These are phyloP conservation scores for Plasmodium inui DNA, from an alignment of 169 alveolate genomes.

Conservation along the genomic window DNA sequence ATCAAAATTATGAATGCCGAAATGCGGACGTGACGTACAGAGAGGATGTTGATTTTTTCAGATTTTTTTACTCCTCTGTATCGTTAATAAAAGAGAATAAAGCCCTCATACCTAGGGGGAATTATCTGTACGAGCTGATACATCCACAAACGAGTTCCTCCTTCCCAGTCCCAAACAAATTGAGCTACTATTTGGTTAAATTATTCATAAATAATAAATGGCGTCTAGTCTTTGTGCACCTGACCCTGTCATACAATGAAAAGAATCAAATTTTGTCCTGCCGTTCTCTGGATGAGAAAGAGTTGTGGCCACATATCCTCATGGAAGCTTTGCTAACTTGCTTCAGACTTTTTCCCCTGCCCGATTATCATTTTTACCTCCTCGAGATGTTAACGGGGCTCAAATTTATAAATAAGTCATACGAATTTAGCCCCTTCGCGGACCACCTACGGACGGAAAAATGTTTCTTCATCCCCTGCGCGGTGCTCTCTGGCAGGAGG, in stretches of 20 bases:
- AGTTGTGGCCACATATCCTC: constrained; percentile 41
- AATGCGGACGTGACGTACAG: constrained; percentile 22
- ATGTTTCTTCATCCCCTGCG: background rate
- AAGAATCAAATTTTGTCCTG: constrained; percentile 24
- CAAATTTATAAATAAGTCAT: background rate
- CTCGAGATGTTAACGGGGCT: constrained; percentile 65
- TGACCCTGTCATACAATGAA: constrained; percentile 13
- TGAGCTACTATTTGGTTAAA: constrained; percentile 59
- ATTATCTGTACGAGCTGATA: constrained; percentile 56
- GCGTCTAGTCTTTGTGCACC: constrained; percentile 57
- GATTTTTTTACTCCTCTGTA: constrained; percentile 44
- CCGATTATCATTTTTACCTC: constrained; percentile 17
- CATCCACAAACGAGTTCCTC: constrained; percentile 54
- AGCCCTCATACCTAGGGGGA: constrained; percentile 46
- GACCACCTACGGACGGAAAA: background rate
- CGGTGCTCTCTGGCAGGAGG: background rate
- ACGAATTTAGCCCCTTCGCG: background rate
- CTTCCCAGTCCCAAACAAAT: constrained; percentile 53
- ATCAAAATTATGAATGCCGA: constrained; percentile 48
- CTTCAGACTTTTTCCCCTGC: constrained; percentile 19
- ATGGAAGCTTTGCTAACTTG: constrained; percentile 48
- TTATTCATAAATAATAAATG: constrained; percentile 67
- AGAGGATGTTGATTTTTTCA: constrained; percentile 13
- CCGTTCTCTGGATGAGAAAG: constrained; percentile 11
- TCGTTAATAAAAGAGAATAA: constrained; percentile 59